Evolutionary conservation across 2,329 filamentous ascomycete species (phyloP), one percentile per base, ranked within the genome.

Genomic region (Colletotrichum sp.): DNA sequence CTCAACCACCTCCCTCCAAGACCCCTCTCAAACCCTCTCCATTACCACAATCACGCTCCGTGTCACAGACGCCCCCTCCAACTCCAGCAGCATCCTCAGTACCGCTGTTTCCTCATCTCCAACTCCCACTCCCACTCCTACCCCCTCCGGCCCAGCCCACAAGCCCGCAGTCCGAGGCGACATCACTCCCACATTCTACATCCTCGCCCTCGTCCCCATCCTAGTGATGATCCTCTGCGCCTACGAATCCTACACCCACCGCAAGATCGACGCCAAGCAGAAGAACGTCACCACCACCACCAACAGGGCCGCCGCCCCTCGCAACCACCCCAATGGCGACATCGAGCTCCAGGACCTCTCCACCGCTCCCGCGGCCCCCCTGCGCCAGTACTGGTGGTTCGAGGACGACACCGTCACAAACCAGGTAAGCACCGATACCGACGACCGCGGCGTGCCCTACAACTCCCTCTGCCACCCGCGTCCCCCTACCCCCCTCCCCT

Each of bases 161-260:
- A 59, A 38, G 13, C 26, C 34, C n/a, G 7, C 52, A 14, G 71
- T 63, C 61, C 73, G 66, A 18, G 64, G 70, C 14, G 69, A 77
- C 70, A 28, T 76, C 28, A 72, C 75, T 14, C 38, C 67, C 16
- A 26, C 59, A 28, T 78, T 73, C 48, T 24, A 75, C 13, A 30
- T 75, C 52, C 24, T 78, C 48, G 59, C 70, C 34, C 43, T 73
- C 48, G 56, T 77, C 30, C 76, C 76, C n/a, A 28, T 77, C 24
- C 18, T 68, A 30, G 63, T 77, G 32, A 12, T 70, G 13, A 14
- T 38, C 63, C 13, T 77, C 14, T 52, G 48, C 18, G 30, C 70
- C 38, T 59, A 32, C 52, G 21, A 61, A 5, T 65, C 61, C 68
- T 14, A 24, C 71, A 32, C 55, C 66, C 32, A 18, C 18, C 70